A percentile compares a stretch with the other conserved stretches of the same genome.
Evolutionary conservation across 129 eudicot genomes (phyloP).

Genomic region (Ambrosia trifida): DNA sequence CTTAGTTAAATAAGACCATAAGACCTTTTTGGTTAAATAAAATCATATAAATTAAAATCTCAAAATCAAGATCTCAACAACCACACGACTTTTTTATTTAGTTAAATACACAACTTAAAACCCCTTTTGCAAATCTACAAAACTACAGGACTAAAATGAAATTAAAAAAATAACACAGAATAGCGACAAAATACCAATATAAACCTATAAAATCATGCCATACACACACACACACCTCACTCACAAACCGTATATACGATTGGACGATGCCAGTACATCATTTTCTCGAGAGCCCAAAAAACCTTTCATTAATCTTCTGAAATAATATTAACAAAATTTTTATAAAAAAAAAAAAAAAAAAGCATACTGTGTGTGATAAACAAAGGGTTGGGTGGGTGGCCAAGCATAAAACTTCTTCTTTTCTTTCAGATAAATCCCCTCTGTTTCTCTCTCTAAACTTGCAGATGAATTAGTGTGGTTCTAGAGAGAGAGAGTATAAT

Average conservation of each 20-base stretch:
- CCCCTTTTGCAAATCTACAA: neutral
- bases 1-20: too few species aligned
- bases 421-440: constrained; percentile 51
- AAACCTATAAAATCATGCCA: constrained; percentile 25
- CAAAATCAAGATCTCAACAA: too few species aligned
- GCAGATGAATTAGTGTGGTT: constrained; percentile 5
- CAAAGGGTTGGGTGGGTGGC: constrained; percentile 29
- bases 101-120: neutral
- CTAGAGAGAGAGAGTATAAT: neutral
- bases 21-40: too few species aligned
- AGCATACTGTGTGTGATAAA: constrained; percentile 17
- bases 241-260: constrained; percentile 36
- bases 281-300: constrained; percentile 21
- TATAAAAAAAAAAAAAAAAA: neutral
- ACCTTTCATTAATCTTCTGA: neutral
- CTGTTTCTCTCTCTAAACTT: constrained; percentile 22
- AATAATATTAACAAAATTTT: neutral
- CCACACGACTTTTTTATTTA: too few species aligned
- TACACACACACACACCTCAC: constrained; percentile 11
- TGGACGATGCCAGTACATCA: constrained; percentile 31
- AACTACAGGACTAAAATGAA: constrained; percentile 11
- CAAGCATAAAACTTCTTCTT: constrained; percentile 47
- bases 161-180: constrained; percentile 5
- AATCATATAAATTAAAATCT: too few species aligned
- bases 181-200: constrained; percentile 25